Percentiles rank a stretch among this genome's conserved stretches.
Evolutionary conservation across 495 filamentous ascomycete genomes (phyloP).

Genomic region (Penicillium arizonense): DNA sequence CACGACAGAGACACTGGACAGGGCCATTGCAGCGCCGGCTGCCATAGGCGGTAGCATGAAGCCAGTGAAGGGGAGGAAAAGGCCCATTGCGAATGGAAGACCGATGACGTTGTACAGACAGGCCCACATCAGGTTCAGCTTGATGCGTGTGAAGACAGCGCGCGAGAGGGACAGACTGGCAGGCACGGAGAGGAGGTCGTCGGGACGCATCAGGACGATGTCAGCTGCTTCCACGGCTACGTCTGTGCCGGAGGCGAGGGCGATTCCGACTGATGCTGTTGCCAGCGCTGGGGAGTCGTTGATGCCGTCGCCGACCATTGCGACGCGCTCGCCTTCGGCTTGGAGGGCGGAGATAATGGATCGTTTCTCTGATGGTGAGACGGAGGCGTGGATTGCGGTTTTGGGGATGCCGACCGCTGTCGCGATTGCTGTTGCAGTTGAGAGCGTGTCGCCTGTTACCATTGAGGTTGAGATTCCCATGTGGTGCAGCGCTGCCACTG

Average conservation of each 20-base stretch:
- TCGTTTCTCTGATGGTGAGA: slow-evolving; percentile 86
- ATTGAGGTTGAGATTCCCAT: slow-evolving; percentile 86
- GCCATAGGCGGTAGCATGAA: slow-evolving; percentile 90
- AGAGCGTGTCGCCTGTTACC: slow-evolving; percentile 87
- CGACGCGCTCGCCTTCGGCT: slow-evolving; percentile 68
- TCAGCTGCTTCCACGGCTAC: slow-evolving; percentile 98
- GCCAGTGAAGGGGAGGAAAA: slow-evolving; percentile 86
- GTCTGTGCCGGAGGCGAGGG: slow-evolving; percentile 88
- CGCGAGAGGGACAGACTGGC: slow-evolving; percentile 79
- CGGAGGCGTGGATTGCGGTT: slow-evolving; percentile 73
- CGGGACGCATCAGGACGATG: slow-evolving; percentile 90
- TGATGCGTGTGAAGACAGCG: slow-evolving; percentile 88
- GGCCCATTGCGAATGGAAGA: slow-evolving; percentile 93
- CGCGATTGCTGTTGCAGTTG: slow-evolving; percentile 81
- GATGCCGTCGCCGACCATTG: slow-evolving; percentile 98
- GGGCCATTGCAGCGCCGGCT: slow-evolving; percentile 92
- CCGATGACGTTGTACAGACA: slow-evolving; percentile 91
- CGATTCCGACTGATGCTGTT: slow-evolving; percentile 89
- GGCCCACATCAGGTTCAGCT: slow-evolving; percentile 88
- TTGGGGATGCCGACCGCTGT: slow-evolving; percentile 75
- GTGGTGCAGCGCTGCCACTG: slow-evolving; percentile 76
- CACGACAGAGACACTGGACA: slow-evolving; percentile 86
- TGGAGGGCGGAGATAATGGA: slow-evolving; percentile 77
- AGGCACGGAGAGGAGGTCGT: slow-evolving; percentile 88
- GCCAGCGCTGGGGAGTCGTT: slow-evolving; percentile 97